Evolutionary conservation across 495 filamentous ascomycete genomes (phyloP), one percentile per base, ranked within the genome.

Genomic region (Lophiostoma macrostomum): DNA sequence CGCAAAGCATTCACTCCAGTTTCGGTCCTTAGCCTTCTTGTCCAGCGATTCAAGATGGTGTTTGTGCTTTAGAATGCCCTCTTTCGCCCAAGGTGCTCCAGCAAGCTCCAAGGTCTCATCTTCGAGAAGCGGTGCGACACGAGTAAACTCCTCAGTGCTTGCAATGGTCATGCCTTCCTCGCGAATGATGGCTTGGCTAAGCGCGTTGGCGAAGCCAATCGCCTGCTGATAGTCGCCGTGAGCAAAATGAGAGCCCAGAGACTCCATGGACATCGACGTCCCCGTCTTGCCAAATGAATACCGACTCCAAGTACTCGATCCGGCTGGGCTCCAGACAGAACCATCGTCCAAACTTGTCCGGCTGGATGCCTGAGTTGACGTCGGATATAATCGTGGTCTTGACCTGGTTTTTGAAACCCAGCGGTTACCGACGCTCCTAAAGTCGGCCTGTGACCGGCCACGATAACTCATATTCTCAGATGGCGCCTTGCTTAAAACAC

Each of bases 71-170:
- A 97, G 72, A 52, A 93, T 87, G 30, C 93, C 93, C 69, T 99
- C 93, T 64, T 99, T 98, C 30, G 94, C 86, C 93, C 93, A 98
- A 7, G 93, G 93, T 7, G 93, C 88, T 14, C 93, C 93, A 5
- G 83, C 83, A 32, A 98, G 81, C 59, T 93, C 90, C 14, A 98
- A 73, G 0, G 83, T 86, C 63, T 97, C 94, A 62, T 96, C 93
- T 56, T 96, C 93, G 0, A 97, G 79, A 14, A 94, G 76, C 34
- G 85, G 83, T 27, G 78, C 76, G n/a, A 70, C 77, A 22, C 79
- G 76, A 32, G 76, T 58, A 13, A 55, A 64, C 12, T 70, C 68
- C 23, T 69, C 65, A n/a, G 56, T 58, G 14, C 50, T 60, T 58
- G 71, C 61, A 64, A 76, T 69, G 56, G 81, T 71, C 58, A 72